Conservation (phyloP, 768 basidiomycete species). For the Rhodotorula toruloides region DNA sequence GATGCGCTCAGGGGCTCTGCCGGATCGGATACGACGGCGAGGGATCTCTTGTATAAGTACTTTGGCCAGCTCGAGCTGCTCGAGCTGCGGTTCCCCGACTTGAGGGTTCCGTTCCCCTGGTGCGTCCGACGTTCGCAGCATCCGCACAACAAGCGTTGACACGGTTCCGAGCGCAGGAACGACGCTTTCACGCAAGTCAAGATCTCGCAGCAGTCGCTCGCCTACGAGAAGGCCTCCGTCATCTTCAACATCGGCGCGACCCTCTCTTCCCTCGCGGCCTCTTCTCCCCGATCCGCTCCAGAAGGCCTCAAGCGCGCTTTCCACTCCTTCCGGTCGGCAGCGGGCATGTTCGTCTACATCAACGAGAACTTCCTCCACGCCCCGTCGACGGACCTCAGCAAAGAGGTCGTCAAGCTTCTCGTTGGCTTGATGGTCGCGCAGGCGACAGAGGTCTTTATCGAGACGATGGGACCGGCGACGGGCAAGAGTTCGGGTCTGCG, state of each 20-base stretch:
- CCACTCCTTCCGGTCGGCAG: conserved; percentile 78
- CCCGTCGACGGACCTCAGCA: conserved; percentile 85
- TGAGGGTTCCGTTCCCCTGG: conserved; percentile 91
- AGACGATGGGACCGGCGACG: conserved; percentile 59
- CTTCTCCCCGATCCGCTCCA: conserved; percentile 78
- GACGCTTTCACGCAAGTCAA: conserved; percentile 90
- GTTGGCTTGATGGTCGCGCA: conserved; percentile 83
- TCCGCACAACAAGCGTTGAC: no score
- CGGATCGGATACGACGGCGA: conserved; percentile 75
- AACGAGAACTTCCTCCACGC: conserved; percentile 99
- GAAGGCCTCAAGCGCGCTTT: conserved; percentile 91
- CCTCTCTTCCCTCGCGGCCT: conserved; percentile 81
- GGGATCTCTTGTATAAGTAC: conserved; percentile 96
- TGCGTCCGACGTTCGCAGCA: conserved; percentile 26
- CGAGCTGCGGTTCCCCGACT: conserved; percentile 92
- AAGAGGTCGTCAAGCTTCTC: conserved; percentile 90
- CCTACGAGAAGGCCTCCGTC: conserved; percentile 95
- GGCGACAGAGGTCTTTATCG: conserved; percentile 92
- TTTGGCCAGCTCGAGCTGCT: conserved; percentile 97
- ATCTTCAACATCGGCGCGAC: conserved; percentile 94
- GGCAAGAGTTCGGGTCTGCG: conserved; percentile 81
- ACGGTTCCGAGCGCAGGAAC: conserved; percentile 52
- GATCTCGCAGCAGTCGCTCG: conserved; percentile 91
- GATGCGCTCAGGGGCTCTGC: conserved; percentile 87
- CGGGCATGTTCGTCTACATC: conserved; percentile 97